Conservation (phyloP, 371 early-diverging fungal genomes). For the Basidiobolus meristosporus region DNA sequence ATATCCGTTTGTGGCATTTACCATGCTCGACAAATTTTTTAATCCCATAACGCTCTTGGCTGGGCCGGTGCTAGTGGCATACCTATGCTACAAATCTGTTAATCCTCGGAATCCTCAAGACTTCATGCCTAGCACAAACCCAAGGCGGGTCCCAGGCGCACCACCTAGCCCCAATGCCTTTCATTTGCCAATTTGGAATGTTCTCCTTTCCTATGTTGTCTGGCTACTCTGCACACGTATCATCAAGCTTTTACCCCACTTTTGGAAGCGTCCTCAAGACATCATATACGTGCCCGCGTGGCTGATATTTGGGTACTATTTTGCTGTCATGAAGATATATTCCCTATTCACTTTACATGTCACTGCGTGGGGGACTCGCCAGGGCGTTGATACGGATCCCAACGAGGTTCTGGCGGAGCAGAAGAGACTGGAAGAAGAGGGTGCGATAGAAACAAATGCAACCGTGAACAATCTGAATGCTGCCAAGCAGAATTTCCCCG, state of each 20-base stretch:
- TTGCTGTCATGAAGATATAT: conserved; percentile 50
- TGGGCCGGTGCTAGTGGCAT: conserved; percentile 34
- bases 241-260: conserved; percentile 47
- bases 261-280: conserved; percentile 40
- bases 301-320: conserved; percentile 46
- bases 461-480: no score
- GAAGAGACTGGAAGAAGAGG: no score
- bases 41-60: conserved; percentile 51
- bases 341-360: conserved; percentile 47
- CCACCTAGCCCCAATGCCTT: no score
- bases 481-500: no score
- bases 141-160: no score
- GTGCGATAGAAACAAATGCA: no score
- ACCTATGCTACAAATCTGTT: conserved; percentile 9
- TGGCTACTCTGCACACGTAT: conserved; percentile 48
- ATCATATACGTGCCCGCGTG: conserved; percentile 39
- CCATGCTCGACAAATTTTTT: conserved; percentile 57
- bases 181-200: conserved; percentile 27
- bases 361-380: conserved; percentile 56
- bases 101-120: no score
- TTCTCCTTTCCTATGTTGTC: conserved; percentile 30
- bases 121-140: no score
- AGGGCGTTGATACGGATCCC: conserved; percentile 24
- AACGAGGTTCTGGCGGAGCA: no score
- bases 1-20: conserved; percentile 52